Conservation (phyloP, 768 basidiomycete species). For the Gautieria morchelliformis region DNA sequence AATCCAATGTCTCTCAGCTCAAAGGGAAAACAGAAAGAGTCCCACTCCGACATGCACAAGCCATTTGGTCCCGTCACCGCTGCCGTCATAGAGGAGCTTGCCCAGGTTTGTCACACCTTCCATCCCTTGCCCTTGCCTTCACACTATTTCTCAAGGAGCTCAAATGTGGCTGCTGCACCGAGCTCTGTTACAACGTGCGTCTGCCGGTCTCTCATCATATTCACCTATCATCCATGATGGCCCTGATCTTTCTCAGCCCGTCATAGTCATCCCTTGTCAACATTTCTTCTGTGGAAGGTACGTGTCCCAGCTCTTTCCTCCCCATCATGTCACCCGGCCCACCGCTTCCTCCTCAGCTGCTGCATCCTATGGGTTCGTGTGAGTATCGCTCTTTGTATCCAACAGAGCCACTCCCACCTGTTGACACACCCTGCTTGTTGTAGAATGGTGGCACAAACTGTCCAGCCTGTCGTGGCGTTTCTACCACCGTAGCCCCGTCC, state of each 20-base stretch:
- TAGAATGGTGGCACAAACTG: conserved; percentile 83
- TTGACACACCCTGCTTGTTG: conserved; percentile 1
- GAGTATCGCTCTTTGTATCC: conserved; percentile 28
- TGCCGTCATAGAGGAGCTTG: conserved; percentile 4
- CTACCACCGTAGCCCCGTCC: conserved; percentile 61
- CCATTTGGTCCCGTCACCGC: not conserved
- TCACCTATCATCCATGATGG: not conserved
- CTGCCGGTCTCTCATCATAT: not conserved
- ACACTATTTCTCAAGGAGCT: conserved; percentile 44
- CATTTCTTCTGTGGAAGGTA: conserved; percentile 91
- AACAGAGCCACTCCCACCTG: not conserved
- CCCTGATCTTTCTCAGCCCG: conserved; percentile 34
- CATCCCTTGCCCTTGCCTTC: not conserved
- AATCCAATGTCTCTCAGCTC: not conserved
- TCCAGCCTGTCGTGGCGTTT: conserved; percentile 68
- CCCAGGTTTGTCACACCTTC: not conserved
- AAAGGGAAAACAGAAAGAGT: conserved; percentile 3
- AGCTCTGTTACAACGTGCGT: conserved; percentile 49
- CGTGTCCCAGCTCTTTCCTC: conserved; percentile 8
- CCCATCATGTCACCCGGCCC: not conserved
- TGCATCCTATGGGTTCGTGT: conserved; percentile 78
- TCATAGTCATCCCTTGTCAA: conserved; percentile 75
- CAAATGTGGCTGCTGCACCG: conserved; percentile 80
- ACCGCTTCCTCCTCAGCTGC: conserved; percentile 38
- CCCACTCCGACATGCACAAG: not conserved